These are phyloP conservation scores for Pseudonectria foliicola DNA, from an alignment of 2,329 filamentous ascomycete genomes.

Conservation along the genomic window DNA sequence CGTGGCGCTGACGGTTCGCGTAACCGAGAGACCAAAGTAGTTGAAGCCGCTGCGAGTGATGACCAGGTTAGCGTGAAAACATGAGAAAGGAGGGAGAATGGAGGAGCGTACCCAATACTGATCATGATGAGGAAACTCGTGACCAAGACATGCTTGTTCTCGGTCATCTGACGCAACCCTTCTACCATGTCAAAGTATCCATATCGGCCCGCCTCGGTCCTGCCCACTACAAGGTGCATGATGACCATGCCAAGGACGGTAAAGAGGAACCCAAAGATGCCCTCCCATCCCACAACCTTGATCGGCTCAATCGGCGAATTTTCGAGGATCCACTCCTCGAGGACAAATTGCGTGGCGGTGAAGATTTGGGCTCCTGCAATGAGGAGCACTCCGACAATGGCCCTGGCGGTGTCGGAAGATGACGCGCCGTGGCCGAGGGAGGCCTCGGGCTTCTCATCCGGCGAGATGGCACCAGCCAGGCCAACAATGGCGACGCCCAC, in stretches of 20 bases:
- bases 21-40: conserved; percentile 95
- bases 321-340: conserved; percentile 87
- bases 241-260: conserved; percentile 75
- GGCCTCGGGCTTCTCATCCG: conserved; percentile 50
- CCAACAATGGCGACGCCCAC: conserved; percentile 84
- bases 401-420: conserved; percentile 34
- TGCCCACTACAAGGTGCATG: conserved; percentile 69
- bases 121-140: conserved; percentile 92
- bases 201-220: conserved; percentile 62
- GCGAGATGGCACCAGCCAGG: conserved; percentile 75
- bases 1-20: conserved; percentile 80
- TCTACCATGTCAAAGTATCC: conserved; percentile 90
- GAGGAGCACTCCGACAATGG: conserved; percentile 75
- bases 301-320: conserved; percentile 64
- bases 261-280: conserved; percentile 77
- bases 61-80: conserved; percentile 10
- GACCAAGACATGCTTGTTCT: conserved; percentile 62
- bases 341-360: conserved; percentile 90
- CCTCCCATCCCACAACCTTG: conserved; percentile 92
- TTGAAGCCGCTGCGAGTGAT: conserved; percentile 71
- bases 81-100: not conserved
- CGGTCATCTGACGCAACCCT: conserved; percentile 73
- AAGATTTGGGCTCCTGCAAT: conserved; percentile 96
- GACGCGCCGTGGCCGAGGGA: conserved; percentile 28
- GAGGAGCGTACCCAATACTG: conserved; percentile 87